Evolutionary conservation across 768 basidiomycete species (phyloP).

Genomic region (Lentinula detonsa): DNA sequence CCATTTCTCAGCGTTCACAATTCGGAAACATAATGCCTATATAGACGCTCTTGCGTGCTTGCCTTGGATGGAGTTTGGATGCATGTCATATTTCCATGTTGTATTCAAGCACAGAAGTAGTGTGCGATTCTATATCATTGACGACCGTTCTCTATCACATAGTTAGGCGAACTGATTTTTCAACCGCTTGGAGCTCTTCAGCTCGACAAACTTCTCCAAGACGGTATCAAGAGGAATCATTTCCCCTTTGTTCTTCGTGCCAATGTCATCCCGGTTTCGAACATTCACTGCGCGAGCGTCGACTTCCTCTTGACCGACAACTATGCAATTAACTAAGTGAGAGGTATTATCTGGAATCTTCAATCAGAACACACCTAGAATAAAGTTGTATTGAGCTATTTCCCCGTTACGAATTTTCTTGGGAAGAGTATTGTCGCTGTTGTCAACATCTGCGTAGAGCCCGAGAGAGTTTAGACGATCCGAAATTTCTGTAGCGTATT

Average conservation of each 20-base stretch:
- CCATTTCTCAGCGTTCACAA: conserved; percentile 2
- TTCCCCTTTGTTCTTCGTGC: conserved; percentile 75
- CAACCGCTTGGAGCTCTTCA: conserved; percentile 52
- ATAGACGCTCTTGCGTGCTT: not conserved
- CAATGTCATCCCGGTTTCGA: conserved; percentile 91
- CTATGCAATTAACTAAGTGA: conserved; percentile 31
- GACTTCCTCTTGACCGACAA: conserved; percentile 92
- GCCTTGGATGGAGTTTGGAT: not conserved
- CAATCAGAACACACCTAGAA: conserved; percentile 63
- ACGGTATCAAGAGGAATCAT: conserved; percentile 70
- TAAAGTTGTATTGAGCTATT: conserved; percentile 96
- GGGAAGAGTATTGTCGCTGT: conserved; percentile 84
- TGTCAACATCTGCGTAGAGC: conserved; percentile 88
- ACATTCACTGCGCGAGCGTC: conserved; percentile 87
- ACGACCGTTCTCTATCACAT: not conserved
- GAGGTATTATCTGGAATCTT: not conserved
- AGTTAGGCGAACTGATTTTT: conserved; percentile 34
- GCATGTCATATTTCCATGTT: not conserved
- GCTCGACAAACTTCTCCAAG: conserved; percentile 56
- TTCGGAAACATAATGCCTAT: not conserved
- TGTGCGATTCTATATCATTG: not conserved
- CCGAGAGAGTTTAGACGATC: conserved; percentile 62
- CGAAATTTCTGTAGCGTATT: conserved; percentile 81
- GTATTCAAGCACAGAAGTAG: not conserved
- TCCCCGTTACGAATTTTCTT: conserved; percentile 99